Evolutionary conservation across 345 rosid species (phyloP).

Genomic region (Boechera divaricarpa): DNA sequence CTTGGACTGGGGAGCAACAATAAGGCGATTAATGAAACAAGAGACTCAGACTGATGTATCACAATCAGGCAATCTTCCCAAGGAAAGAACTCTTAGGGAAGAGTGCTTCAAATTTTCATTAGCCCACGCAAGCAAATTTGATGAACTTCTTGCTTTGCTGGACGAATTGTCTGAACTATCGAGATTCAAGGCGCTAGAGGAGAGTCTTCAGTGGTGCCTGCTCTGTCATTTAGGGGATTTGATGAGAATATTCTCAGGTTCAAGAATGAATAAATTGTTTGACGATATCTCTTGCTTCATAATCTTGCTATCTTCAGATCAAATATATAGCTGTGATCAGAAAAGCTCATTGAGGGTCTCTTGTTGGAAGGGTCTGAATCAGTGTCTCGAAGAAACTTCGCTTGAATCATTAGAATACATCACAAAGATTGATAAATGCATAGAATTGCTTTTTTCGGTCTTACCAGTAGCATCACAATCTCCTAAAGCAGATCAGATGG

Average conservation of each 20-base stretch:
- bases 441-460: conserved; percentile 66
- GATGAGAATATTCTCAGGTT: conserved; percentile 72
- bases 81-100: conserved; percentile 62
- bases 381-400: conserved; percentile 71
- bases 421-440: conserved; percentile 62
- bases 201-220: conserved; percentile 66
- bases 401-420: conserved; percentile 61
- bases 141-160: conserved; percentile 66
- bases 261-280: conserved; percentile 76
- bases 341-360: conserved; percentile 62
- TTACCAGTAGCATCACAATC: conserved; percentile 59
- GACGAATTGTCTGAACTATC: conserved; percentile 79
- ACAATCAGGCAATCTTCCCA: conserved; percentile 48
- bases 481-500: conserved; percentile 45
- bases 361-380: conserved; percentile 82
- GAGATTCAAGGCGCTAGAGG: conserved; percentile 76
- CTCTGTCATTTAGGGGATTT: conserved; percentile 67
- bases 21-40: conserved; percentile 85
- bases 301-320: conserved; percentile 51
- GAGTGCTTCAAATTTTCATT: conserved; percentile 70
- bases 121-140: conserved; percentile 73
- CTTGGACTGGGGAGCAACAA: conserved; percentile 80
- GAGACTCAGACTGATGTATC: conserved; percentile 54
- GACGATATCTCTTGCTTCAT: conserved; percentile 64
- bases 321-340: conserved; percentile 52